Base-by-base conservation (phyloP, 306 rosid species). In the Trichosanthes truncata region DNA sequence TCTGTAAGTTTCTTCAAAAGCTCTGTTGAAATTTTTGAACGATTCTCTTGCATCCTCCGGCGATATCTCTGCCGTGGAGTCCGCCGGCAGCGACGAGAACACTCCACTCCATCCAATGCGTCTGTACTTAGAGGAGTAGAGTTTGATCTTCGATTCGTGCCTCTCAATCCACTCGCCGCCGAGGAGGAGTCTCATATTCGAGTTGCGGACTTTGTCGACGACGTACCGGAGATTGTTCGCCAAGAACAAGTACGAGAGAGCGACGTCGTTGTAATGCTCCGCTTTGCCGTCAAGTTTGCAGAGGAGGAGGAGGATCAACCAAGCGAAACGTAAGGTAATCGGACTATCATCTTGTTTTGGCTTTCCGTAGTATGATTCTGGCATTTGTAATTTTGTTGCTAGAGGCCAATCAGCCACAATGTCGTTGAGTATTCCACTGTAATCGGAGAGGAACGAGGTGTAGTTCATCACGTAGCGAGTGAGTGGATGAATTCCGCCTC, bases 391-490 rank as follows among this genome's bases (percentile, higher is more conserved):
- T 17, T 81, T 69, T 3, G 69, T 1, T 6, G 52, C 41, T 21
- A 78, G 11, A 9, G 88, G 87, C 86, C 84, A 87, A 66, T 88
- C 87, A 40, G 79, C 79, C 31, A 90, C 57, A 11, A 88, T 84
- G 10, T 87, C 88, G n/a, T 80, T 26, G 36, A 90, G 87, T 14
- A 78, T 57, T 21, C 72, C 86, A 26, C 81, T 40, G 81, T 87
- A 90, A 72, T 90, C 94, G 53, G 85, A 48, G 78, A 90, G 91
- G 49, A 90, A 69, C 1, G 84, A 45, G 43, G 85, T 76, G 81
- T 88, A 90, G 84, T 90, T 90, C 92, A 90, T 87, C 13, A 83
- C 94, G 79, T 90, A 90, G 66, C 94, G 92, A 18, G 92, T 88
- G 33, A 90, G 85, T 2, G 94, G 94, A 82, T 90, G 94, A 59